These are phyloP conservation scores for Microdochium paspali DNA, from an alignment of 2,329 filamentous ascomycete genomes.

Conservation along the genomic window DNA sequence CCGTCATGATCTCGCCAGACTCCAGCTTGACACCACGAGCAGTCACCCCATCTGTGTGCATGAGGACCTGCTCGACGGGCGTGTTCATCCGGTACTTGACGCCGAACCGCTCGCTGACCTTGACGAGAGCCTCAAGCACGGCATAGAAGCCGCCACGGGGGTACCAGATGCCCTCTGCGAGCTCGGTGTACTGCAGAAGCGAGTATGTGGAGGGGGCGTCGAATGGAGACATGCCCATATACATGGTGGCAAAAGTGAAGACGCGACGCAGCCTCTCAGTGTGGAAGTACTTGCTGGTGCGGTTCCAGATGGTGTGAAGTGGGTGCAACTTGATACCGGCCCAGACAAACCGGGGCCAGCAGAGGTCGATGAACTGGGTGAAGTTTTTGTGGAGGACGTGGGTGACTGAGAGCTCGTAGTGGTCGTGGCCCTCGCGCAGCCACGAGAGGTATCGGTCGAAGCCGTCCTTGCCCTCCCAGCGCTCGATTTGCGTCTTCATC, in stretches of 20 bases:
- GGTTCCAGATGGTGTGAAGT: constrained; percentile 59
- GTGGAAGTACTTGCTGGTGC: constrained; percentile 59
- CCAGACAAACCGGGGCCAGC: constrained; percentile 46
- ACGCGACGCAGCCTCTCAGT: constrained; percentile 59
- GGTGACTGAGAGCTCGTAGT: constrained; percentile 59
- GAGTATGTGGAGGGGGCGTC: constrained; percentile 68
- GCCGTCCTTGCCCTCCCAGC: constrained; percentile 62
- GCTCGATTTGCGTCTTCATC: constrained; percentile 65
- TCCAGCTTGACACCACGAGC: constrained; percentile 51
- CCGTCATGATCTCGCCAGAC: constrained; percentile 46
- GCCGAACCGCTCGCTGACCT: constrained; percentile 51
- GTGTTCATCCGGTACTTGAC: constrained; percentile 54
- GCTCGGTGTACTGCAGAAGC: constrained; percentile 64
- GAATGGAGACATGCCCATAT: constrained; percentile 74
- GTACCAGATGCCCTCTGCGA: constrained; percentile 71
- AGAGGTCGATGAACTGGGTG: constrained; percentile 45
- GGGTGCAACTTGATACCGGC: constrained; percentile 56
- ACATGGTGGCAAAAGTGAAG: constrained; percentile 75
- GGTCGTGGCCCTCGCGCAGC: constrained; percentile 55
- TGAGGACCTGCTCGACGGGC: constrained; percentile 44
- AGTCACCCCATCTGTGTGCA: constrained; percentile 38
- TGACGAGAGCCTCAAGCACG: constrained; percentile 52
- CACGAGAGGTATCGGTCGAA: constrained; percentile 61
- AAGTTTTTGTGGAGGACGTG: constrained; percentile 64
- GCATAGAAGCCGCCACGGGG: constrained; percentile 61